phyloP scores from a whole-genome alignment of 805 yeast genomes.

The Suhomyces sp. region DNA sequence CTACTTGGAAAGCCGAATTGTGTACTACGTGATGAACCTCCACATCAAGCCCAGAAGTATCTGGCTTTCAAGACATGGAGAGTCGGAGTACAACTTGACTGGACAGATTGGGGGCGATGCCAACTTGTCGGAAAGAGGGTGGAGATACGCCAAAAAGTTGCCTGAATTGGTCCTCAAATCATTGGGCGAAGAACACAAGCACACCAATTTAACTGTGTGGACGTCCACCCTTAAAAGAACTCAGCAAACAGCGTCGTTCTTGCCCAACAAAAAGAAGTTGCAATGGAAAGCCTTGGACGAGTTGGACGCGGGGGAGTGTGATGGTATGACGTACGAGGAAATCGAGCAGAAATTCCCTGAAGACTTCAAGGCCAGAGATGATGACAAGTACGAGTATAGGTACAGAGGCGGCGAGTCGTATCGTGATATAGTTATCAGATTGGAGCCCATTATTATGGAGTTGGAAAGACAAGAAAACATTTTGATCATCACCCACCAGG shows the following conservation, averaged over 20 bases:
- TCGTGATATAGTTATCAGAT: conserved; percentile 88
- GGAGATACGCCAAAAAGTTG: conserved; percentile 75
- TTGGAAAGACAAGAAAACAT: conserved; percentile 95
- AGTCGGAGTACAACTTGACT: conserved; percentile 83
- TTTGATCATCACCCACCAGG: conserved; percentile 94
- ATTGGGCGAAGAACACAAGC: conserved; percentile 53
- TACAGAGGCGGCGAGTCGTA: conserved; percentile 97
- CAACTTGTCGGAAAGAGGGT: conserved; percentile 76
- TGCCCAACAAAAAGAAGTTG: conserved; percentile 72
- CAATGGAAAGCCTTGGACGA: conserved; percentile 98
- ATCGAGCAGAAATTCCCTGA: conserved; percentile 83
- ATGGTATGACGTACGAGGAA: conserved; percentile 91
- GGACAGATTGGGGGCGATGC: conserved; percentile 98
- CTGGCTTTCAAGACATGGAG: conserved; percentile 96
- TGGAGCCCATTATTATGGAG: conserved; percentile 98
- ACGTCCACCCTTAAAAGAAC: conserved; percentile 90
- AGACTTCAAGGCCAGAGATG: conserved; percentile 94
- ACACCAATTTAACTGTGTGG: conserved; percentile 78
- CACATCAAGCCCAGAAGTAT: conserved; percentile 90
- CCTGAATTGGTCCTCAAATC: conserved; percentile 72
- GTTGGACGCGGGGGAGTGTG: conserved; percentile 96
- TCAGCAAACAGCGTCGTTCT: conserved; percentile 81
- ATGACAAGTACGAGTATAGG: conserved; percentile 90
- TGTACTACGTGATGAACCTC: conserved; percentile 91
- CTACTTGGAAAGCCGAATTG: conserved; percentile 87